A percentile compares a stretch with the other conserved stretches of the same genome.
Conservation (phyloP, 495 filamentous ascomycete species). For the Neurospora tetraspora region DNA sequence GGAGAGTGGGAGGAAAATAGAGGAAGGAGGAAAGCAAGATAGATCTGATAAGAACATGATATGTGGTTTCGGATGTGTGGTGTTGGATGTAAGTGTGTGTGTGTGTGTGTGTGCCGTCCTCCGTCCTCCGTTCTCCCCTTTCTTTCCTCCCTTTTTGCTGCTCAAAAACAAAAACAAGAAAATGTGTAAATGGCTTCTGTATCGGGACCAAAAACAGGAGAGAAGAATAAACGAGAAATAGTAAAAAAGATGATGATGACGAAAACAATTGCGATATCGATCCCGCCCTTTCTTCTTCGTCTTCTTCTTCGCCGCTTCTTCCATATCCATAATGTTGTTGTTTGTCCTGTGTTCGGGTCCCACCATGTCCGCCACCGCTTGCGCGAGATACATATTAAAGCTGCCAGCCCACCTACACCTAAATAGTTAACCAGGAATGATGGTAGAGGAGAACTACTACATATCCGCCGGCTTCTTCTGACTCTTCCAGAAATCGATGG, state of each 20-base stretch:
- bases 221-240: not conserved
- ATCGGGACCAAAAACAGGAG: not conserved
- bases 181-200: not conserved
- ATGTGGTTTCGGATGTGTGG: too few relatives aligned
- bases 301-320: not conserved
- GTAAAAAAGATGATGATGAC: not conserved
- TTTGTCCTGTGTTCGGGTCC: not conserved
- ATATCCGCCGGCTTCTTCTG: constrained; percentile 30
- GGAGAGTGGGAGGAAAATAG: too few relatives aligned
- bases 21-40: too few relatives aligned
- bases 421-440: not conserved
- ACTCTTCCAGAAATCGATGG: constrained; percentile 92
- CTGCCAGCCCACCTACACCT: not conserved
- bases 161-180: not conserved
- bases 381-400: not conserved
- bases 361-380: not conserved
- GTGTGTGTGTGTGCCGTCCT: not conserved
- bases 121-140: not conserved
- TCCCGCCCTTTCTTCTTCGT: not conserved
- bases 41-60: too few relatives aligned
- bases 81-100: not conserved
- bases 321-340: not conserved
- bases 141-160: not conserved
- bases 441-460: not conserved
- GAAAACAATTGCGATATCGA: not conserved